A percentile compares a stretch with the other conserved stretches of the same genome.
Conservation (phyloP, 83 land plant species). For the Isoetes engelmannii region DNA sequence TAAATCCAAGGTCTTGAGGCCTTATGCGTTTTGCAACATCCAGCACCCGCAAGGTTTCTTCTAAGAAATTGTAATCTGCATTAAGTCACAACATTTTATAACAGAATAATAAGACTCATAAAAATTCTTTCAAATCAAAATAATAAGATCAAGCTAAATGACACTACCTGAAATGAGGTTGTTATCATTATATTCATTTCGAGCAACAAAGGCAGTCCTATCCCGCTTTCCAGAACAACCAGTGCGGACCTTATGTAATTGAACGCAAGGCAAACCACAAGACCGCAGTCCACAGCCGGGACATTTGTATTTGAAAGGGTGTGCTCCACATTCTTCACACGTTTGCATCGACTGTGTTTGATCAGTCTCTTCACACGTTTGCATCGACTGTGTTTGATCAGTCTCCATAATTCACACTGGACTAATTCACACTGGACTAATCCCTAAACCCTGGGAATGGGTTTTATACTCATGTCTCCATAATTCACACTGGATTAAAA, state of each 20-base stretch:
- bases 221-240: conserved; percentile 64
- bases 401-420: too few species aligned
- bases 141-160: too few species aligned
- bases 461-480: too few species aligned
- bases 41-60: conserved; percentile 64
- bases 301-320: conserved; percentile 62
- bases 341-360: conserved; percentile 3
- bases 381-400: neutral
- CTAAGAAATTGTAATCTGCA: conserved; percentile 73
- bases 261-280: conserved; percentile 70
- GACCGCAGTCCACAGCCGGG: conserved; percentile 67
- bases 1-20: conserved; percentile 14
- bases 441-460: too few species aligned
- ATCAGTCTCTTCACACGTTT: neutral
- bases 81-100: neutral
- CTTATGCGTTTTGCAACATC: conserved; percentile 64
- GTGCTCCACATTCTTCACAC: conserved; percentile 58
- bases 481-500: too few species aligned
- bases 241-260: conserved; percentile 68
- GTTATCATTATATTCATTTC: conserved; percentile 61
- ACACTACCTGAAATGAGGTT: conserved; percentile 62
- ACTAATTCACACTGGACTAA: too few species aligned
- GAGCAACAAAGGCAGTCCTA: conserved; percentile 49
- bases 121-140: too few species aligned
- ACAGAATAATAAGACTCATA: conserved; percentile 4